A percentile compares a stretch with the other conserved stretches of the same genome.
Conservation (phyloP, 2,329 filamentous ascomycete species). For the Nannizzia gypsea region DNA sequence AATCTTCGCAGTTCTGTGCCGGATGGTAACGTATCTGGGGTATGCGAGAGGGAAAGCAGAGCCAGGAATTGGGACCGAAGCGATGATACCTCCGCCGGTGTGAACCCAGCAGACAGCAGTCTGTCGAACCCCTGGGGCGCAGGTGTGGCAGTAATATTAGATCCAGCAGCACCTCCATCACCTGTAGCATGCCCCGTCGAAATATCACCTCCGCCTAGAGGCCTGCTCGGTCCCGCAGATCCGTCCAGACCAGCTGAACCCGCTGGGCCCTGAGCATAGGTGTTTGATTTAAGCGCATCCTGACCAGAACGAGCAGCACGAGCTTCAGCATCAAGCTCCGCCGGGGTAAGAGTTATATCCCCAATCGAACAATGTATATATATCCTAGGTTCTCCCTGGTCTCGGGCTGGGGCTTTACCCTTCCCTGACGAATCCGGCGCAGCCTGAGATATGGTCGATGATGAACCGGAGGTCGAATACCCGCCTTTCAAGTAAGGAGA, state of each 20-base stretch:
- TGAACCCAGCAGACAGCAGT: conserved; percentile 69
- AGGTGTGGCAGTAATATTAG: conserved; percentile 33
- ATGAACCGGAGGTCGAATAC: conserved; percentile 1
- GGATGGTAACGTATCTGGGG: conserved; percentile 78
- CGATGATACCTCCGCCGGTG: conserved; percentile 66
- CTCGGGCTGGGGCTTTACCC: conserved; percentile 48
- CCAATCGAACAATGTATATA: conserved; percentile 94
- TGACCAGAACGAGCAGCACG: conserved; percentile 18
- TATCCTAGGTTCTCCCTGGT: conserved; percentile 38
- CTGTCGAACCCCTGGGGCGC: conserved; percentile 72
- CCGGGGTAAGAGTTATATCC: conserved; percentile 53
- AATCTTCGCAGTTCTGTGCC: conserved; percentile 62
- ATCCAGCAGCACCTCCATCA: not conserved
- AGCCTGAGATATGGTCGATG: not conserved
- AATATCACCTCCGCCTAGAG: not conserved
- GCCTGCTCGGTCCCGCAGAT: conserved; percentile 4
- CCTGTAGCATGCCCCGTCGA: not conserved
- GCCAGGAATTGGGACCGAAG: conserved; percentile 80
- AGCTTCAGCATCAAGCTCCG: conserved; percentile 60
- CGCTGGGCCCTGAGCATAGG: not conserved
- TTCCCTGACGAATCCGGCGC: conserved; percentile 35
- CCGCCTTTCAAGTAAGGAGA: not conserved
- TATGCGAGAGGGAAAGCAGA: conserved; percentile 69
- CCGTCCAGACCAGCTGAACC: not conserved
- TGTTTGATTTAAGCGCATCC: conserved; percentile 14